Percentiles rank a stretch among this genome's conserved stretches.
Conservation (phyloP, 2,329 filamentous ascomycete genomes). For the Nemania bipapillata region DNA sequence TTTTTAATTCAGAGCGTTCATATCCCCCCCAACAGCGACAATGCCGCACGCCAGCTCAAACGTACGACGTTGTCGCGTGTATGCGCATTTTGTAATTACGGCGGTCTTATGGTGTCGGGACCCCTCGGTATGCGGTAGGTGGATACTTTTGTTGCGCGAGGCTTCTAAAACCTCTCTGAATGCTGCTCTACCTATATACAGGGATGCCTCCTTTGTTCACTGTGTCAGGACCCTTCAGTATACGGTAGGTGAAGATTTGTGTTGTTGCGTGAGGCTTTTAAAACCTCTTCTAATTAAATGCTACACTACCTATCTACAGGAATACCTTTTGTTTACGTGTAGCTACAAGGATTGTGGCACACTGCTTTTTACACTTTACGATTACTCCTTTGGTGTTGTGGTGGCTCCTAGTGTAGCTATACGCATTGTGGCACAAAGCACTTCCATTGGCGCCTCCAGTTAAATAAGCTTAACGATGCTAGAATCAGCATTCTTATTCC, state of each 20-base stretch:
- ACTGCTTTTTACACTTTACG: not conserved
- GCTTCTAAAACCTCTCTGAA: not conserved
- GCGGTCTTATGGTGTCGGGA: not conserved
- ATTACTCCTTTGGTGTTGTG: not conserved
- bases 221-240: not conserved
- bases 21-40: slow-evolving; percentile 8
- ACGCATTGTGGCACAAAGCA: not conserved
- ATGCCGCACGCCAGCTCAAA: slow-evolving; percentile 10
- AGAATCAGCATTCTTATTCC: too few species aligned
- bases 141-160: not conserved
- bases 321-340: not conserved
- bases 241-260: not conserved
- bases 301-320: not conserved
- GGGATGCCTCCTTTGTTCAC: not conserved
- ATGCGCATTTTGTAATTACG: slow-evolving; percentile 3
- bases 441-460: too few species aligned
- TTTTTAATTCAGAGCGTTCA: not conserved
- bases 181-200: not conserved
- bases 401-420: not conserved
- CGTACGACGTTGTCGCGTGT: slow-evolving; percentile 1
- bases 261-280: not conserved
- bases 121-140: not conserved
- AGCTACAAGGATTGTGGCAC: too few species aligned
- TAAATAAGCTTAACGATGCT: too few species aligned
- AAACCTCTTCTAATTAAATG: not conserved